Conservation (phyloP, 305 asterid genomes). For the Euphrasia arctica region DNA sequence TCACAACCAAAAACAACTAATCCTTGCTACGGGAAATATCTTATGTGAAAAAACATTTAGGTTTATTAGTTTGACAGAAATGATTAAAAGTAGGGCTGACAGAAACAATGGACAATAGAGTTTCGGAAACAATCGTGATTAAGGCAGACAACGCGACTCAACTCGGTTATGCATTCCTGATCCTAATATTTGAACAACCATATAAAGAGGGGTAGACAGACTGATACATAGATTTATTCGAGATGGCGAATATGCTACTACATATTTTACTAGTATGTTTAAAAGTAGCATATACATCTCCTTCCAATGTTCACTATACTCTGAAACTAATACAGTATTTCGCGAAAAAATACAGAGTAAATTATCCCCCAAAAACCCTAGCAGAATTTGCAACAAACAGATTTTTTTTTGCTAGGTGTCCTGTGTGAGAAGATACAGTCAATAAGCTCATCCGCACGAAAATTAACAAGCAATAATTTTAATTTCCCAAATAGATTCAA, state of each 20-base stretch:
- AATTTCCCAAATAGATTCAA: no score
- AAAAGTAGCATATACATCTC: no score
- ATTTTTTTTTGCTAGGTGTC: no score
- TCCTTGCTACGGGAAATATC: neutral
- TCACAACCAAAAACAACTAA: constrained; percentile 6
- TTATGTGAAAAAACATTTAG: neutral
- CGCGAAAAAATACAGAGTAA: neutral
- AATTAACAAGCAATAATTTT: no score
- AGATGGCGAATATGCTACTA: neutral
- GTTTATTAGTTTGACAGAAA: constrained; percentile 2
- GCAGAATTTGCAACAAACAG: neutral
- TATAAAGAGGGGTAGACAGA: no score
- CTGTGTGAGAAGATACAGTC: no score
- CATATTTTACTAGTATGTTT: no score
- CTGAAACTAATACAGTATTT: no score
- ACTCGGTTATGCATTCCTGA: neutral
- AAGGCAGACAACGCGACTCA: neutral
- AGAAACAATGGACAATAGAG: constrained; percentile 1
- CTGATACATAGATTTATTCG: constrained; percentile 6
- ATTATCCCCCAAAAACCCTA: constrained; percentile 3
- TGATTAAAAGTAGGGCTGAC: constrained; percentile 6
- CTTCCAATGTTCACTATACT: no score
- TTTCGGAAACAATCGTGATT: neutral
- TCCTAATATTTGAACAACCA: neutral
- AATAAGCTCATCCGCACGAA: no score